These are phyloP conservation scores for Fusarium verticillioides DNA, from an alignment of 2,329 filamentous ascomycete species.

Conservation along the genomic window DNA sequence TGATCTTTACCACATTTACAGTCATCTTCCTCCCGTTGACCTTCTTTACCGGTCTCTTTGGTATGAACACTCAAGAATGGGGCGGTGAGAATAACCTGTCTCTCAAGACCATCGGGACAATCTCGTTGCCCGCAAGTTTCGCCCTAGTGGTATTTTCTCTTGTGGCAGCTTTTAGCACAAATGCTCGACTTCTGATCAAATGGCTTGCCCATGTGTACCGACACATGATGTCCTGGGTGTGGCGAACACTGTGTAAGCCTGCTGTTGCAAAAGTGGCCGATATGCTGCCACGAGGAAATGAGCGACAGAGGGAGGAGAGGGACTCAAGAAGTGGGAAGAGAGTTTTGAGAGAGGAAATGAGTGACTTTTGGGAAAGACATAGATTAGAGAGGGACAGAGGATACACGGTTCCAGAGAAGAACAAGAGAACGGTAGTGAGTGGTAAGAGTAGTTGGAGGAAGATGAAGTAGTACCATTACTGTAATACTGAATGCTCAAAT, in stretches of 20 bases:
- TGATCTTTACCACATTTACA: conserved; percentile 73
- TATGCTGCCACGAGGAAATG: conserved; percentile 32
- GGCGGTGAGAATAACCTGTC: conserved; percentile 59
- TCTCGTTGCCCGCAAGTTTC: conserved; percentile 61
- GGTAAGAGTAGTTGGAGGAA: conserved; percentile 25
- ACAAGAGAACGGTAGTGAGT: conserved; percentile 38
- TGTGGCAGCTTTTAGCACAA: conserved; percentile 65
- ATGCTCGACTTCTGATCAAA: conserved; percentile 50
- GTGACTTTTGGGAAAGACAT: conserved; percentile 57
- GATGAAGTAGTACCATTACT: neutral
- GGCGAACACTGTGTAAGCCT: conserved; percentile 40
- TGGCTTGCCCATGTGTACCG: conserved; percentile 35
- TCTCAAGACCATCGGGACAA: conserved; percentile 58
- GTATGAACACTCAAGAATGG: conserved; percentile 73
- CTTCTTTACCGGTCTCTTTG: conserved; percentile 73
- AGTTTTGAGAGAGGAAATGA: conserved; percentile 47
- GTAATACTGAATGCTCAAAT: neutral
- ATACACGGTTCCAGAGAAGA: conserved; percentile 54
- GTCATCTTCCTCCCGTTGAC: conserved; percentile 72
- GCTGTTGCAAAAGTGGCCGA: conserved; percentile 14
- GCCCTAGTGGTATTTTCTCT: conserved; percentile 62
- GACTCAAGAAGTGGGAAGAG: conserved; percentile 28
- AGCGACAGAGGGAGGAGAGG: conserved; percentile 35
- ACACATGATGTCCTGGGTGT: conserved; percentile 31
- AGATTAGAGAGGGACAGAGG: conserved; percentile 53